phyloP scores from a whole-genome alignment of 2,329 filamentous ascomycete genomes.

The Neonectria neomacrospora region DNA sequence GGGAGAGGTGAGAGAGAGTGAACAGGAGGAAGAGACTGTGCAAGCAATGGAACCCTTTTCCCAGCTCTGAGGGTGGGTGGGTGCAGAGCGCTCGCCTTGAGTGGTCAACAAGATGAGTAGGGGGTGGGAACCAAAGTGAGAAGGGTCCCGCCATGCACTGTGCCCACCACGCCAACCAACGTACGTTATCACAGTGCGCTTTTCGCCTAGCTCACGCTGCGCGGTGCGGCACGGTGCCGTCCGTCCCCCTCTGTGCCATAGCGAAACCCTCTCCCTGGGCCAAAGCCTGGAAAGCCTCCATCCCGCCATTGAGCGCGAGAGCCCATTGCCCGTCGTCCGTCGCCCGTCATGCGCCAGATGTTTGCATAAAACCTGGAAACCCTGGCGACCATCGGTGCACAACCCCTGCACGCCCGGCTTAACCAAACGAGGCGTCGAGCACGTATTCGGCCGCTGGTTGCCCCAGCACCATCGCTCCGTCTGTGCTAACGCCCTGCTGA shows the following conservation, averaged over 20 bases:
- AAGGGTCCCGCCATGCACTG: conserved; percentile 3
- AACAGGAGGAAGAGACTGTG: not conserved
- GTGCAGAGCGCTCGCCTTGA: not conserved
- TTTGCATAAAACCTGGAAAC: conserved; percentile 9
- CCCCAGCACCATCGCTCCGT: conserved; percentile 26
- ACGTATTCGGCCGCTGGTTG: conserved; percentile 27
- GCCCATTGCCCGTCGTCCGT: conserved; percentile 1
- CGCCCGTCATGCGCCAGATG: conserved; percentile 2
- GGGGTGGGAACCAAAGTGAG: conserved; percentile 12
- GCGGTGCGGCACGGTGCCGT: conserved; percentile 11
- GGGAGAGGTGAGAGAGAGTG: conserved; percentile 6
- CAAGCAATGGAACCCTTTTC: conserved; percentile 6
- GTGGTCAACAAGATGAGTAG: conserved; percentile 10
- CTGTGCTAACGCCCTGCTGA: conserved; percentile 15
- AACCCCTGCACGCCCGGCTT: conserved; percentile 3
- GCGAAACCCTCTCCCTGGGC: not conserved
- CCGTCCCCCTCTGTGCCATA: conserved; percentile 3
- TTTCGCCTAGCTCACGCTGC: not conserved
- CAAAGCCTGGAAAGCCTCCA: not conserved
- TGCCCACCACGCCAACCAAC: not conserved
- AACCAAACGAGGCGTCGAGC: not conserved
- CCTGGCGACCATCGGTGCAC: conserved; percentile 4
- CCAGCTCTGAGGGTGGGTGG: conserved; percentile 1
- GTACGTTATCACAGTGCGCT: conserved; percentile 14
- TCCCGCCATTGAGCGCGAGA: not conserved